A percentile compares a stretch with the other conserved stretches of the same genome.
phyloP scores from a whole-genome alignment of 2,329 filamentous ascomycete species.

The Cordyceps cicadae region DNA sequence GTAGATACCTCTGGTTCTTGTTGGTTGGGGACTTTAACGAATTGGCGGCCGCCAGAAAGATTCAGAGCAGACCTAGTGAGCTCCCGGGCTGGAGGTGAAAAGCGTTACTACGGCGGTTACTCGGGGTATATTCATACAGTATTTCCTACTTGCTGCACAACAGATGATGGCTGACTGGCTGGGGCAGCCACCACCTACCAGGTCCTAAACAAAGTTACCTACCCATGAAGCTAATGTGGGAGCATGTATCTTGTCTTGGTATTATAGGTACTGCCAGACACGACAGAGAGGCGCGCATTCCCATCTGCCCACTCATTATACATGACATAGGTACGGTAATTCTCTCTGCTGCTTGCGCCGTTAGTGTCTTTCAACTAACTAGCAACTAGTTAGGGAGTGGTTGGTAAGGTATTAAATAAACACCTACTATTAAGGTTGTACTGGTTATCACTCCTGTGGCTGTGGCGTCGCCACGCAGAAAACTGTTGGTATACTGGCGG shows the following conservation, averaged over 20 bases:
- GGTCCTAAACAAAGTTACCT: too few relatives aligned
- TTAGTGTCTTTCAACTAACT: too few relatives aligned
- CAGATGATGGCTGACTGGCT: background rate
- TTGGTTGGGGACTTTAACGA: background rate
- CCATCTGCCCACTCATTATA: too few relatives aligned
- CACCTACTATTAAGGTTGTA: too few relatives aligned
- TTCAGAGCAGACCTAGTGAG: background rate
- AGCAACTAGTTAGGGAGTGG: too few relatives aligned
- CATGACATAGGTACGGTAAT: too few relatives aligned
- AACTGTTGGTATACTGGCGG: too few relatives aligned
- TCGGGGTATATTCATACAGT: background rate
- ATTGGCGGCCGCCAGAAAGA: background rate
- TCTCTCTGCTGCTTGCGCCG: background rate
- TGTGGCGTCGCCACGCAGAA: background rate
- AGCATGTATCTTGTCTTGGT: too few relatives aligned
- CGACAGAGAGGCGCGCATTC: too few relatives aligned
- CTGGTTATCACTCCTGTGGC: background rate
- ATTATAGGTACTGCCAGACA: too few relatives aligned
- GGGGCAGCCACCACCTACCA: background rate
- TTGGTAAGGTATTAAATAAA: too few relatives aligned
- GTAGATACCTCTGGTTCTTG: background rate
- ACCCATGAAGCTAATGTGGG: too few relatives aligned
- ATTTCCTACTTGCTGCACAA: background rate
- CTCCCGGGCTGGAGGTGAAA: background rate
- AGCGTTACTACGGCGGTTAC: background rate